These are phyloP conservation scores for Fusarium zealandicum DNA, from an alignment of 2,329 filamentous ascomycete genomes.

Conservation along the genomic window DNA sequence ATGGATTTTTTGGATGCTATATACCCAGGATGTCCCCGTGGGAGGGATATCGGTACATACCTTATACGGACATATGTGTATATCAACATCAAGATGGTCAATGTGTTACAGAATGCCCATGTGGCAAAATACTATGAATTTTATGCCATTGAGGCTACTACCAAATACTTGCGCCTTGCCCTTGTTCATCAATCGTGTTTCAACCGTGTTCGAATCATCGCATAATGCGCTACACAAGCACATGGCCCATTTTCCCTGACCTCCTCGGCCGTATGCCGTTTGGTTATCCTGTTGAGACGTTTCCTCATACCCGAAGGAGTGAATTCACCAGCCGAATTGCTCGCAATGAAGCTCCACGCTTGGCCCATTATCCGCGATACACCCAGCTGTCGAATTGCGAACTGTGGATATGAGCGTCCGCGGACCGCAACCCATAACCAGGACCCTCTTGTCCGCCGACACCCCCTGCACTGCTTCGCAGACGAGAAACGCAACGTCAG, in stretches of 20 bases:
- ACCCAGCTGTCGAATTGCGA: constrained; percentile 50
- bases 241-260: not conserved
- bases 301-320: too few relatives aligned
- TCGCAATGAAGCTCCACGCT: constrained; percentile 58
- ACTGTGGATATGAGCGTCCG: constrained; percentile 51
- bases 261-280: too few relatives aligned
- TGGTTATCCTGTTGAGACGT: too few relatives aligned
- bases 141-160: not conserved
- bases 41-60: constrained; percentile 36
- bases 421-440: constrained; percentile 58
- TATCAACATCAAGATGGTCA: constrained; percentile 17
- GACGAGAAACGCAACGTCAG: constrained; percentile 49
- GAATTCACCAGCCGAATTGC: constrained; percentile 53
- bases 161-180: not conserved
- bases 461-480: constrained; percentile 41
- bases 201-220: not conserved
- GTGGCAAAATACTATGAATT: constrained; percentile 11
- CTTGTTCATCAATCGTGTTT: constrained; percentile 1
- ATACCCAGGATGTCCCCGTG: constrained; percentile 34
- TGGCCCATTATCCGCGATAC: constrained; percentile 51
- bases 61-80: constrained; percentile 21
- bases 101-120: constrained; percentile 22
- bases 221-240: too few relatives aligned
- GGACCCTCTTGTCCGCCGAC: constrained; percentile 44
- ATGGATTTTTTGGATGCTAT: constrained; percentile 20